Percentiles rank a stretch among this genome's conserved stretches.
phyloP scores from a whole-genome alignment of 2,329 filamentous ascomycete genomes.

The Chaetothyriales sp. region DNA sequence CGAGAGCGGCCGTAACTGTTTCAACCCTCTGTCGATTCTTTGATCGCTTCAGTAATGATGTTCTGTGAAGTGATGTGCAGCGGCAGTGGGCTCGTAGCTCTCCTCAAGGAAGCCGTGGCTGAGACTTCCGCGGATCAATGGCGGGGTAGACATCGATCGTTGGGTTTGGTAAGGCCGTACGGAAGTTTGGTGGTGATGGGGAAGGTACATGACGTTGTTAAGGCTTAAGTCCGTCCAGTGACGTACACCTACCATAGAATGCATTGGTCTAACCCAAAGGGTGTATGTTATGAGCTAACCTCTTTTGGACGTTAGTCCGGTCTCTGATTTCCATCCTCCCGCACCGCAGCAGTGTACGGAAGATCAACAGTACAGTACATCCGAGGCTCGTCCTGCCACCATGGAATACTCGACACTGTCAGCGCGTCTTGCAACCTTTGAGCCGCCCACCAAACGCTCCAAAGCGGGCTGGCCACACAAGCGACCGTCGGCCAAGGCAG shows the following conservation, averaged over 20 bases:
- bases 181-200: too few relatives aligned
- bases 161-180: too few relatives aligned
- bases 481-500: constrained; percentile 50
- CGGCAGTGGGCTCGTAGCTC: too few relatives aligned
- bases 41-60: not conserved
- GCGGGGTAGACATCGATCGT: too few relatives aligned
- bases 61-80: too few relatives aligned
- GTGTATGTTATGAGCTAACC: not conserved
- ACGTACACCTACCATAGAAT: too few relatives aligned
- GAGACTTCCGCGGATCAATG: too few relatives aligned
- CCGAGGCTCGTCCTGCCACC: not conserved
- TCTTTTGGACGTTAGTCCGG: not conserved
- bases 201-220: too few relatives aligned
- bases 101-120: too few relatives aligned
- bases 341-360: too few relatives aligned
- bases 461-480: constrained; percentile 64
- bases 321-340: too few relatives aligned
- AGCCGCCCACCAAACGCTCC: constrained; percentile 43
- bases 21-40: not conserved
- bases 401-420: constrained; percentile 42
- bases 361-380: not conserved
- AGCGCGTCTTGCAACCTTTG: constrained; percentile 68
- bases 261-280: not conserved
- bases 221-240: too few relatives aligned
- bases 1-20: not conserved